Percentiles rank a stretch among this genome's conserved stretches.
Conservation (phyloP, 2,329 filamentous ascomycete genomes). For the Microdochium bolleyi region DNA sequence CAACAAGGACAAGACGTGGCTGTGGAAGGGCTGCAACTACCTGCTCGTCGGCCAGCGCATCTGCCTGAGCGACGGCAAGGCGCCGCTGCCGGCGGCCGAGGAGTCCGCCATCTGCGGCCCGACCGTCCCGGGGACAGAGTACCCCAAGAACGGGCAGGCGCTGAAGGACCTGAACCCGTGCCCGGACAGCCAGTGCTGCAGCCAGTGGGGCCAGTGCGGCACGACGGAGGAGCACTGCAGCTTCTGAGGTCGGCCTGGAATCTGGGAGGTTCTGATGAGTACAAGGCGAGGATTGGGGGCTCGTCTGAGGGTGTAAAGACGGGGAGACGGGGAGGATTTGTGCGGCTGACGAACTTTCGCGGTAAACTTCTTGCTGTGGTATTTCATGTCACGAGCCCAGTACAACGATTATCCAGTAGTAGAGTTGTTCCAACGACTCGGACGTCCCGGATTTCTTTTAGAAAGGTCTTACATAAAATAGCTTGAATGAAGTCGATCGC, state of each 20-base stretch:
- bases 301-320: too few species aligned
- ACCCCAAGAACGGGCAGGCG: neutral
- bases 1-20: conserved; percentile 13
- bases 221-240: neutral
- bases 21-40: conserved; percentile 9
- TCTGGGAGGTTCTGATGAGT: too few species aligned
- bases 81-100: conserved; percentile 10
- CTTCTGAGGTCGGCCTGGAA: neutral
- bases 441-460: too few species aligned
- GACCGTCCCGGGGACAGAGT: conserved; percentile 3
- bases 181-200: conserved; percentile 4
- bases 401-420: too few species aligned
- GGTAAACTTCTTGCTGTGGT: too few species aligned
- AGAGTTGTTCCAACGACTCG: too few species aligned
- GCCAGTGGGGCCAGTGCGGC: conserved; percentile 2
- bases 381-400: too few species aligned
- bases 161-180: conserved; percentile 5
- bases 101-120: conserved; percentile 11
- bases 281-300: too few species aligned
- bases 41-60: conserved; percentile 9
- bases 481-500: too few species aligned
- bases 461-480: too few species aligned
- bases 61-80: conserved; percentile 12
- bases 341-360: too few species aligned
- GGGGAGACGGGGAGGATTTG: too few species aligned